phyloP scores from a whole-genome alignment of 192 early-diverging fungal species.

The Cladochytrium replicatum region DNA sequence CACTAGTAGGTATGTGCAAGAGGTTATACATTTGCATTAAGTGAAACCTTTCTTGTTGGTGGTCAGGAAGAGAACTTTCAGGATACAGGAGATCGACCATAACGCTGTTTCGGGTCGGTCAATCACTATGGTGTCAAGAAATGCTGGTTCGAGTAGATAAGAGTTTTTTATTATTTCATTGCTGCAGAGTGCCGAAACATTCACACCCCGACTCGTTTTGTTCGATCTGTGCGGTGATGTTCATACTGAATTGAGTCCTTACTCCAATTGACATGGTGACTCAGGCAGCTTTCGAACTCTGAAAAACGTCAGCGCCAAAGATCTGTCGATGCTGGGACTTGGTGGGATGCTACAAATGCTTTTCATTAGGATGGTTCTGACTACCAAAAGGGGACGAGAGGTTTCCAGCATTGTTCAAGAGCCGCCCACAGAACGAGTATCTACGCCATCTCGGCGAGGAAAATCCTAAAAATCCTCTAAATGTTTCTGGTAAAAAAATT shows the following conservation, averaged over 20 bases:
- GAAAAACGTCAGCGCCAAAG: constrained; percentile 2
- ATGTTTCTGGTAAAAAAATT: constrained; percentile 16
- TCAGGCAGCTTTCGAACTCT: constrained; percentile 11
- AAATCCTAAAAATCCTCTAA: neutral
- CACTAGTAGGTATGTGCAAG: constrained; percentile 43
- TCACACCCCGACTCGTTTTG: constrained; percentile 69
- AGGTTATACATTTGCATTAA: neutral
- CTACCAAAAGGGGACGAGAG: constrained; percentile 10
- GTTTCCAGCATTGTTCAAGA: constrained; percentile 29
- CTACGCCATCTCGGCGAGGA: constrained; percentile 25
- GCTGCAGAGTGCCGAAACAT: constrained; percentile 50
- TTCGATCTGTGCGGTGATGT: constrained; percentile 66
- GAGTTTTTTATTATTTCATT: neutral
- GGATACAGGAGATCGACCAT: constrained; percentile 40
- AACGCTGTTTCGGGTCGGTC: constrained; percentile 48
- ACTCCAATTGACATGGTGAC: constrained; percentile 20
- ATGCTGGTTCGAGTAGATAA: neutral
- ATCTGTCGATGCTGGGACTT: neutral
- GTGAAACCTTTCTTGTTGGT: constrained; percentile 7
- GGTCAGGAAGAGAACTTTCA: constrained; percentile 3
- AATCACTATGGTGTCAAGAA: constrained; percentile 1
- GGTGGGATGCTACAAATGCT: constrained; percentile 21
- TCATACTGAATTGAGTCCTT: constrained; percentile 2
- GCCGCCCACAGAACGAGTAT: constrained; percentile 24
- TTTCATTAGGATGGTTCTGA: neutral